Evolutionary conservation across 2,329 filamentous ascomycete genomes (phyloP), one percentile per base, ranked within the genome.

Genomic region (Trichothecium roseum): DNA sequence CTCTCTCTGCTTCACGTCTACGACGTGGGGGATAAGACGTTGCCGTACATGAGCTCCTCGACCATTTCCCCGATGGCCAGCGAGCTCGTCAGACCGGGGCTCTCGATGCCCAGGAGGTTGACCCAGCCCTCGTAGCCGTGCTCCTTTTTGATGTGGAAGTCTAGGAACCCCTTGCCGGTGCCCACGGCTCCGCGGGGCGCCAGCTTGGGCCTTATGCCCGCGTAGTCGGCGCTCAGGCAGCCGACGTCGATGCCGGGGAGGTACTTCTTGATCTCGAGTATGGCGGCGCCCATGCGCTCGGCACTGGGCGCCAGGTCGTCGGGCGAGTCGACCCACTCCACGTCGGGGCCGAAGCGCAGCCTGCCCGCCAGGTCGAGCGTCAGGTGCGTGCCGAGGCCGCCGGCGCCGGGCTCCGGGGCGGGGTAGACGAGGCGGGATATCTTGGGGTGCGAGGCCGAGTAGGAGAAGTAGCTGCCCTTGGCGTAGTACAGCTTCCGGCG

Each of bases 401-500:
- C 88, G 16, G 80, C 74, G 2, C 88, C 88, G 0, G 87, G 82
- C 8, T 83, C 68, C 0, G 89, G 87, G 0, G 83, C 87, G 0
- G 91, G 91, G 52, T 96, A 98, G 34, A 98, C 68, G 16, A 98
- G 74, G 0, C 82, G 84, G 2, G 60, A 65, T 9, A 88, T 76
- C 20, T 49, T 54, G 0, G 86, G 88, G 1, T 52, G 51, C 0
- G 78, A 74, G 2, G 75, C 64, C 0, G 70, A 60, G 62, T 95
- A 96, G 20, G 81, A 83, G 62, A 93, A 96, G 64, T 98, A 98
- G 41, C 85, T 89, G 1, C 91, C 91, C 63, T 98, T 98, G 40
- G 89, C 89, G 60, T 82, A 96, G 64, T 74, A 84, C 5, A 86
- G 72, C 28, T 64, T 63, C 34, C 76, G 76, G 5, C 70, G 59